Base-by-base conservation (phyloP, 441 rosid species). In the Mallotus japonicus region DNA sequence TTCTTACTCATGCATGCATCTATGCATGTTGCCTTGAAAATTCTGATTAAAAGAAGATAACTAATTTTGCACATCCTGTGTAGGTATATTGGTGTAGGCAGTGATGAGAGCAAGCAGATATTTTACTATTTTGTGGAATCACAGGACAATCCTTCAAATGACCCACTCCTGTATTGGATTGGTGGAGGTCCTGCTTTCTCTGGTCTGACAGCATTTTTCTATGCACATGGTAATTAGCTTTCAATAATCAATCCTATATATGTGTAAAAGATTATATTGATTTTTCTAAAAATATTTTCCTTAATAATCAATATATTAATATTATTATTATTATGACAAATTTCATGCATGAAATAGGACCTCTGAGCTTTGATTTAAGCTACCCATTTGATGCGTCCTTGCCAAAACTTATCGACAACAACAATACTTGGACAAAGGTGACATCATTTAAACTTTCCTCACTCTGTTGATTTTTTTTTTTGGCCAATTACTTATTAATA, bases 141-240 rank as follows among this genome's bases (percentile, higher is more conserved):
- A 13, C 58, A 72, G 51, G 54, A 65, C 5, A 20, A 55, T 57
- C 76, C 76, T 2, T 1, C 34, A 2, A 16, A 62, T 22, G 80
- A 77, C 47, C 80, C 76, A n/a, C 44, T 77, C 53, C 47, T 77
- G 58, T 17, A 72, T 32, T 77, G 76, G 73, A n/a, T 77, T 49
- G 67, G 72, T n/a, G 80, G 80, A 4, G 76, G 76, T 10, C 80
- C 80, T 37, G 80, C 73, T 4, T 77, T 73, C 59, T 77, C 76
- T 34, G 72, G 76, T 53, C 73, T 77, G 6, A 57, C 46, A 5
- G 70, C 70, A 13, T 54, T 77, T 11, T 58, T 68, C 47, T 77
- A 28, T 28, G 76, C 67, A 37, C 67, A 65, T n/a, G 80, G 80
- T 77, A 47, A 12, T 9, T 13, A 24, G 28, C 55, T 59, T 24